Evolutionary conservation across 176 grass and related monocot genomes (phyloP).

Genomic region (Olyra latifolia): DNA sequence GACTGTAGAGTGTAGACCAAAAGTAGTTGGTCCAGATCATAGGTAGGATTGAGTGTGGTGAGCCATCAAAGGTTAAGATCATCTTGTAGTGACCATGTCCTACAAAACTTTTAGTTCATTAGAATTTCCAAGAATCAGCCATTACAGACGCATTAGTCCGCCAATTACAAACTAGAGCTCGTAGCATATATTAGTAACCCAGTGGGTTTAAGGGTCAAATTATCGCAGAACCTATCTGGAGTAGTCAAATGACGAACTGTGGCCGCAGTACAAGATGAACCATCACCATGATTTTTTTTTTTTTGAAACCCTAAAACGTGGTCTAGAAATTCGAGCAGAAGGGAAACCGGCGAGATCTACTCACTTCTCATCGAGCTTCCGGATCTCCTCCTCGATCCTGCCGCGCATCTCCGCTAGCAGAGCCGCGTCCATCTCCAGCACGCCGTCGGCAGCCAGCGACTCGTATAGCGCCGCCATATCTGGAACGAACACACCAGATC

Average conservation of each 20-base stretch:
- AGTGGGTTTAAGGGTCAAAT: neutral
- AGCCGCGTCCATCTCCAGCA: constrained; percentile 76
- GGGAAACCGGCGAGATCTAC: constrained; percentile 35
- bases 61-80: no score
- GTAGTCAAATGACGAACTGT: neutral
- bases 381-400: constrained; percentile 73
- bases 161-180: neutral
- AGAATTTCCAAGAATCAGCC: neutral
- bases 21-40: no score
- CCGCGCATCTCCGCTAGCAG: constrained; percentile 72
- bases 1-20: no score
- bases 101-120: no score
- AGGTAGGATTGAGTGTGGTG: no score
- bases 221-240: neutral
- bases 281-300: neutral
- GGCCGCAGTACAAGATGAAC: neutral
- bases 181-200: neutral
- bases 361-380: constrained; percentile 95
- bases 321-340: constrained; percentile 6
- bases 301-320: constrained; percentile 24
- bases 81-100: no score
- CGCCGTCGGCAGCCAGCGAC: constrained; percentile 54
- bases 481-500: constrained; percentile 33
- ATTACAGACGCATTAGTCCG: neutral
- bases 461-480: constrained; percentile 86